Conservation (phyloP, 2,329 filamentous ascomycete genomes). For the Myriangium duriaei region DNA sequence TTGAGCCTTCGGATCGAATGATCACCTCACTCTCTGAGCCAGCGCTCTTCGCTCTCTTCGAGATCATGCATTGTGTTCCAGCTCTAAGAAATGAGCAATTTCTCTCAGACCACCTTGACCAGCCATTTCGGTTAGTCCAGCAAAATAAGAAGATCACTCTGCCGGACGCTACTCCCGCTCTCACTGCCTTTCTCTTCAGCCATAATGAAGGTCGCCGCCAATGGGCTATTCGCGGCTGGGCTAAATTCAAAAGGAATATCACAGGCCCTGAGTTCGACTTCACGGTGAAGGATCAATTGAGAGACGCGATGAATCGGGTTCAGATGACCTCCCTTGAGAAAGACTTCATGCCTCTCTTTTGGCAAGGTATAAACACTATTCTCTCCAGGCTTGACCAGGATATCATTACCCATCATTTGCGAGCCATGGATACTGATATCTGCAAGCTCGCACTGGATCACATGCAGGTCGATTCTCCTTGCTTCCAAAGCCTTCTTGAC, state of each 20-base stretch:
- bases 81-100: conserved; percentile 51
- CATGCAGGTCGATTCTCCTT: conserved; percentile 39
- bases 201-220: conserved; percentile 47
- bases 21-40: conserved; percentile 41
- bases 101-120: conserved; percentile 55
- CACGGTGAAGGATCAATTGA: conserved; percentile 65
- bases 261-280: conserved; percentile 71
- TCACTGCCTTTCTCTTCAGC: conserved; percentile 75
- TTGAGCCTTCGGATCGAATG: conserved; percentile 39
- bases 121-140: conserved; percentile 70
- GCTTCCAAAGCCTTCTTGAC: conserved; percentile 57
- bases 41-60: conserved; percentile 71
- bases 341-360: conserved; percentile 56
- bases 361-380: conserved; percentile 64
- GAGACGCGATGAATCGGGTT: conserved; percentile 52
- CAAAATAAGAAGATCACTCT: conserved; percentile 68
- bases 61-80: conserved; percentile 71
- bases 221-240: conserved; percentile 60
- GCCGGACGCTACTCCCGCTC: conserved; percentile 63
- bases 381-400: conserved; percentile 60
- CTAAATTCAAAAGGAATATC: conserved; percentile 50
- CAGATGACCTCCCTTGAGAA: conserved; percentile 41
- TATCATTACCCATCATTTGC: conserved; percentile 64
- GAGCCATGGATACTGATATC: conserved; percentile 62
- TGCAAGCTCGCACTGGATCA: conserved; percentile 49